A percentile compares a stretch with the other conserved stretches of the same genome.
These are phyloP conservation scores for Lepiota brunneoincarnata DNA, from an alignment of 768 basidiomycete species.

Conservation along the genomic window DNA sequence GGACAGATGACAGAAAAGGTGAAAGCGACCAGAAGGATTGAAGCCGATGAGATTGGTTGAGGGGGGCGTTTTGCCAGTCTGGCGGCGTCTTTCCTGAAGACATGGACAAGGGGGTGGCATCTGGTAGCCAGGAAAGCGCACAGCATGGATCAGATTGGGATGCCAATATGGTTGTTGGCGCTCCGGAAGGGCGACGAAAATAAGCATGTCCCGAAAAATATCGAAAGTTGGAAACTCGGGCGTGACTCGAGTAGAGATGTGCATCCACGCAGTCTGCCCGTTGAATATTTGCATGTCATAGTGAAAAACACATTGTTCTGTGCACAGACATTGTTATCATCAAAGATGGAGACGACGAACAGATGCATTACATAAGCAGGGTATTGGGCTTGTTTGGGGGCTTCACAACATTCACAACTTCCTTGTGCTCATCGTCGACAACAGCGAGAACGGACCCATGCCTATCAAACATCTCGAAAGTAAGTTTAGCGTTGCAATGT, in stretches of 20 bases:
- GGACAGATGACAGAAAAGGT: slow-evolving; percentile 5
- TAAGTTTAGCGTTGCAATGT: slow-evolving; percentile 31
- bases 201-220: background rate
- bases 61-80: background rate
- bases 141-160: background rate
- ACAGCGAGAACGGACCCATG: slow-evolving; percentile 41
- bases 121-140: background rate
- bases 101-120: background rate
- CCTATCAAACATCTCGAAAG: slow-evolving; percentile 84
- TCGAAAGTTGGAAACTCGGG: background rate
- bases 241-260: background rate
- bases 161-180: slow-evolving; percentile 5
- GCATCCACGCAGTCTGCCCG: background rate
- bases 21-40: background rate
- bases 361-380: slow-evolving; percentile 24
- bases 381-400: slow-evolving; percentile 21
- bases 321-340: too few relatives aligned
- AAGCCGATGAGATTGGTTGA: background rate
- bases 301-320: background rate
- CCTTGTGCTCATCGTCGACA: slow-evolving; percentile 24
- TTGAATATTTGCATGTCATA: background rate
- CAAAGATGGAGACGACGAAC: background rate
- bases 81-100: background rate
- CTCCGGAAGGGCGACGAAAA: background rate
- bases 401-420: slow-evolving; percentile 32